phyloP scores from a whole-genome alignment of 2,329 filamentous ascomycete genomes.

The Mariannaea elegans region DNA sequence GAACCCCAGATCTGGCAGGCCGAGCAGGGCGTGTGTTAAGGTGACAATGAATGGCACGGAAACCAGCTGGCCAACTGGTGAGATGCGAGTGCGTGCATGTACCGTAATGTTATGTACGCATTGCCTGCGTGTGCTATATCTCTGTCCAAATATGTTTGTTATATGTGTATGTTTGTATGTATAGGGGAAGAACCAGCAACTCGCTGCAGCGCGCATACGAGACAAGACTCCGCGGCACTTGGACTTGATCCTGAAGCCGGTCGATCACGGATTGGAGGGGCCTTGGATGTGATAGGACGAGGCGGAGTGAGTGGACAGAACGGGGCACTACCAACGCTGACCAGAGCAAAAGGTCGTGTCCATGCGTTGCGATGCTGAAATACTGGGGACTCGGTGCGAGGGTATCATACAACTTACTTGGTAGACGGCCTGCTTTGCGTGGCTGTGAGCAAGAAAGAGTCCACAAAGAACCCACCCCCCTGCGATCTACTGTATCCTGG shows the following conservation, averaged over 20 bases:
- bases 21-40: not conserved
- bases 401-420: not conserved
- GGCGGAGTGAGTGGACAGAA: not conserved
- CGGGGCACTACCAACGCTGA: not conserved
- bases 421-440: not conserved
- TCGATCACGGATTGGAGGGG: not conserved
- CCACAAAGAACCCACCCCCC: too few relatives aligned
- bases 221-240: too few relatives aligned
- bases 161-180: too few relatives aligned
- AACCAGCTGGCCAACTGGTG: too few relatives aligned
- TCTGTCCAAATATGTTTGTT: too few relatives aligned
- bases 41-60: too few relatives aligned
- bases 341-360: constrained; percentile 3
- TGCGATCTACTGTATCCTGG: not conserved
- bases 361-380: not conserved
- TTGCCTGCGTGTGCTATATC: too few relatives aligned
- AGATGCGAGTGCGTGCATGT: too few relatives aligned
- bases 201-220: too few relatives aligned
- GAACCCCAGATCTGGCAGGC: constrained; percentile 38
- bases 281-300: not conserved
- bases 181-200: too few relatives aligned
- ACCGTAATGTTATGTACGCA: too few relatives aligned
- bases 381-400: not conserved
- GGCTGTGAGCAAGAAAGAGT: not conserved
- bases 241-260: not conserved